Evolutionary conservation across 371 early-diverging fungal species (phyloP), one percentile per base, ranked within the genome.

Genomic region (Lichtheimia hyalospora): DNA sequence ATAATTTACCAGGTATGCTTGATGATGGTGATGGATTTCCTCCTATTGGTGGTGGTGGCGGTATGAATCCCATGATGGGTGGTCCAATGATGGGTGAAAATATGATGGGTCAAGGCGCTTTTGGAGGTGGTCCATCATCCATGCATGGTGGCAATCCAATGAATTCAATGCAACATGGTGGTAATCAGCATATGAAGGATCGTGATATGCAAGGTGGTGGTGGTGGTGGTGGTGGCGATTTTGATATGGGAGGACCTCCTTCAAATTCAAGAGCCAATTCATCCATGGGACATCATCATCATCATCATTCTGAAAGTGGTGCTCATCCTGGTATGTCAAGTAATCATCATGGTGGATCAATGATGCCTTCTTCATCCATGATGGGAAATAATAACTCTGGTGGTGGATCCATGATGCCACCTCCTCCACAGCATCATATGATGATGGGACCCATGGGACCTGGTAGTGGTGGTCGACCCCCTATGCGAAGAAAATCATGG

Each of bases 401-500:
- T 34, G 34, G 34, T 34, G 34, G 27, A 44, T 15, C 18, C n/a
- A 21, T n/a, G 46, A n/a, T 21, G n/a, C 16, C 46, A 1, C 46
- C 46, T 46, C 46, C 14, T 7, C 6, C 21, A 21, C 46, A n/a
- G 16, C 46, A 46, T 5, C 46, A 13, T 16, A 53, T 53, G 39
- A 53, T 53, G 53, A 46, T n/a, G 21, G 20, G n/a, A n/a, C n/a
- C n/a, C n/a, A 25, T 25, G 25, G 25, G 25, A 3, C 3, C 3
- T 25, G 25, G 25, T 25, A 5, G 25, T 25, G 25, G 28, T 20
- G 48, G 48, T n/a, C 42, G 21, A 28, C 58, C 49, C 5, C 58
- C 49, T 41, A 46, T 42, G 25, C 27, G 59, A 16, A 62, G 52
- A n/a, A 54, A 49, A 28, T 62, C 62, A n/a, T 56, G 48, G 49